Conservation (phyloP, 768 basidiomycete species). For the Chalciporus piperatus region DNA sequence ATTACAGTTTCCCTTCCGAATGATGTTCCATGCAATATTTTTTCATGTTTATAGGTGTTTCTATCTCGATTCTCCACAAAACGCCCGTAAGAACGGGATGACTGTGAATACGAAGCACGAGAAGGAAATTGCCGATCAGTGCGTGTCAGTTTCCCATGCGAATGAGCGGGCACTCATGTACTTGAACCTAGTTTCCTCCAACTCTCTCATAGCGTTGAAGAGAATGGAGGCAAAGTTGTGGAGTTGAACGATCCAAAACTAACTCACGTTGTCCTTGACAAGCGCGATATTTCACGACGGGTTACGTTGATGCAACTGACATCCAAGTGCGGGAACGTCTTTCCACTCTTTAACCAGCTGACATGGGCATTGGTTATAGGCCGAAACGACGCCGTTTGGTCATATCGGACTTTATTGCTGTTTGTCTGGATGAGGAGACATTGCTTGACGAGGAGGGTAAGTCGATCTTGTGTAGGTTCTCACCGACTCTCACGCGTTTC, state of each 20-base stretch:
- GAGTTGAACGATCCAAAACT: conserved; percentile 73
- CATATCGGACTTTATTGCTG: conserved; percentile 71
- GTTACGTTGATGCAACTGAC: conserved; percentile 68
- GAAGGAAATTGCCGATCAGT: conserved; percentile 54
- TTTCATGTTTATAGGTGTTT: conserved; percentile 56
- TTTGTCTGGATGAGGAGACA: conserved; percentile 80
- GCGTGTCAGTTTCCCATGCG: conserved; percentile 14
- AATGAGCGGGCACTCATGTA: not conserved
- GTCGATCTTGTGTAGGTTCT: not conserved
- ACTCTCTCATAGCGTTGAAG: conserved; percentile 48
- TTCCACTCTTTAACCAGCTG: conserved; percentile 2
- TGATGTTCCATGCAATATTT: not conserved
- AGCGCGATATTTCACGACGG: conserved; percentile 74
- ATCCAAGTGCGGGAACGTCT: conserved; percentile 51
- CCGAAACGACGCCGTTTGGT: conserved; percentile 80
- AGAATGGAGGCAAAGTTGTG: conserved; percentile 72
- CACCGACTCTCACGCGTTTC: conserved; percentile 1
- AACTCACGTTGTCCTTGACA: conserved; percentile 84
- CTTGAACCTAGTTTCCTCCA: conserved; percentile 49
- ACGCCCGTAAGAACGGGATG: conserved; percentile 68
- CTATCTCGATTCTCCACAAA: conserved; percentile 81
- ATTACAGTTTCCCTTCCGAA: not conserved
- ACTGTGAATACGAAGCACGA: conserved; percentile 51
- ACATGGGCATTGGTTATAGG: conserved; percentile 37
- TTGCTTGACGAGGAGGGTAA: conserved; percentile 80